Conservation (phyloP, 2,329 filamentous ascomycete genomes). For the Neoarthrinium moseri region DNA sequence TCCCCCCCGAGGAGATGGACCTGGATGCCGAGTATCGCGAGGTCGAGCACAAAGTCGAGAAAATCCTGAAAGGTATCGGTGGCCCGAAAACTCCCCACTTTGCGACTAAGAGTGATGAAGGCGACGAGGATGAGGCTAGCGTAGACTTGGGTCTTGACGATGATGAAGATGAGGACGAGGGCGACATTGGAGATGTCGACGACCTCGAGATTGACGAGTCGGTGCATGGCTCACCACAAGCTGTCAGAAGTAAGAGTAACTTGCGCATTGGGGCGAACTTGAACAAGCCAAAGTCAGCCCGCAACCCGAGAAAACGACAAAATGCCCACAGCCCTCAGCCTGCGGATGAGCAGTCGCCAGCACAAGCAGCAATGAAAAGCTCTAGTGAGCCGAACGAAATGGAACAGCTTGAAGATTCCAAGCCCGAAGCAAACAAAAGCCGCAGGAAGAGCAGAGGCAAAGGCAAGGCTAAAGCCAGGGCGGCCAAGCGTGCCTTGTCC, state of each 20-base stretch:
- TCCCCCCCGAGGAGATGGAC: conserved; percentile 18
- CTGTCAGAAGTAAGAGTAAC: too few relatives aligned
- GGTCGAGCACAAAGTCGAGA: conserved; percentile 21
- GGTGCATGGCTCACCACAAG: conserved; percentile 11
- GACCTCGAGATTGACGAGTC: conserved; percentile 19
- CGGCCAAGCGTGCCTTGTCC: not conserved
- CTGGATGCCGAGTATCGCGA: conserved; percentile 20
- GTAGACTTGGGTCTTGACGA: conserved; percentile 17
- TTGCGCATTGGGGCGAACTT: too few relatives aligned
- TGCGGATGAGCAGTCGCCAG: not conserved
- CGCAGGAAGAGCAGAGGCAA: not conserved
- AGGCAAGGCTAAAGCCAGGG: conserved; percentile 2
- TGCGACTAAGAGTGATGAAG: conserved; percentile 19
- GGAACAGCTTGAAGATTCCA: not conserved
- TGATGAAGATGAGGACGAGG: not conserved
- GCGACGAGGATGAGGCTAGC: conserved; percentile 18
- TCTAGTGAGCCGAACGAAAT: too few relatives aligned
- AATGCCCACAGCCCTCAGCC: not conserved
- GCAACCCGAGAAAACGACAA: too few relatives aligned
- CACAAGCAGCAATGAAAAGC: too few relatives aligned
- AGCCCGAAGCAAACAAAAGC: not conserved
- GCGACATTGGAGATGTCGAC: not conserved
- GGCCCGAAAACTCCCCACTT: conserved; percentile 15
- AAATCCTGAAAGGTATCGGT: conserved; percentile 15
- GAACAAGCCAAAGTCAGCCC: too few relatives aligned